These are phyloP conservation scores for Nakazawaea peltata DNA, from an alignment of 805 yeast genomes.

Conservation along the genomic window DNA sequence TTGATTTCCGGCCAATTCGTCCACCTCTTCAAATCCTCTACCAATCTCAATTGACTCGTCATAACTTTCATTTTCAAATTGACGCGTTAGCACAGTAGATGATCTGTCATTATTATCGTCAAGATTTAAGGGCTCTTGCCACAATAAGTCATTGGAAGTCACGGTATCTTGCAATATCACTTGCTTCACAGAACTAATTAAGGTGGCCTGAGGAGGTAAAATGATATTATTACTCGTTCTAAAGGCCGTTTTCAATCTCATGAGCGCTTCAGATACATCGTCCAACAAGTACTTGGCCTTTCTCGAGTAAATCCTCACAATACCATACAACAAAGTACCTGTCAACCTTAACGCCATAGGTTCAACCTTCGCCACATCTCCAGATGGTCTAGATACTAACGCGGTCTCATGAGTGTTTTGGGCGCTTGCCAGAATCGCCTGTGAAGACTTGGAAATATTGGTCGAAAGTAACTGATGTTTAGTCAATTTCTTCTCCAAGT, in stretches of 20 bases:
- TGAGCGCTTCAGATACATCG: constrained; percentile 72
- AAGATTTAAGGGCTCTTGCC: constrained; percentile 49
- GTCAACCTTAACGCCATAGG: constrained; percentile 74
- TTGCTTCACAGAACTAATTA: constrained; percentile 48
- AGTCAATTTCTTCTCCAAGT: constrained; percentile 69
- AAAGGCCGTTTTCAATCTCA: constrained; percentile 65
- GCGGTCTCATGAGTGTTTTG: no score
- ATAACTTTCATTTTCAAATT: constrained; percentile 14
- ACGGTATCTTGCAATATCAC: constrained; percentile 70
- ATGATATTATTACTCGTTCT: constrained; percentile 40
- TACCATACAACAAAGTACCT: constrained; percentile 81
- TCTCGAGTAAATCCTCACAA: constrained; percentile 77
- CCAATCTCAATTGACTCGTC: constrained; percentile 65
- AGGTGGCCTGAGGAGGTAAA: constrained; percentile 52
- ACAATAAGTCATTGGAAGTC: constrained; percentile 66
- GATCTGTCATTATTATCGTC: constrained; percentile 21
- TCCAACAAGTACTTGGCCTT: constrained; percentile 78
- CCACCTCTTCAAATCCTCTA: constrained; percentile 34
- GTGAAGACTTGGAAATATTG: constrained; percentile 57
- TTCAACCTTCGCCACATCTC: no score
- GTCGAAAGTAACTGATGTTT: constrained; percentile 68
- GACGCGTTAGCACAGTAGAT: background rate
- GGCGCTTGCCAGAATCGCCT: constrained; percentile 43
- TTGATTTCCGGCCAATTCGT: constrained; percentile 21
- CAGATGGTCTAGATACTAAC: background rate